Conservation (phyloP, 2,329 filamentous ascomycete species). For the Tolypocladium guangdongense region DNA sequence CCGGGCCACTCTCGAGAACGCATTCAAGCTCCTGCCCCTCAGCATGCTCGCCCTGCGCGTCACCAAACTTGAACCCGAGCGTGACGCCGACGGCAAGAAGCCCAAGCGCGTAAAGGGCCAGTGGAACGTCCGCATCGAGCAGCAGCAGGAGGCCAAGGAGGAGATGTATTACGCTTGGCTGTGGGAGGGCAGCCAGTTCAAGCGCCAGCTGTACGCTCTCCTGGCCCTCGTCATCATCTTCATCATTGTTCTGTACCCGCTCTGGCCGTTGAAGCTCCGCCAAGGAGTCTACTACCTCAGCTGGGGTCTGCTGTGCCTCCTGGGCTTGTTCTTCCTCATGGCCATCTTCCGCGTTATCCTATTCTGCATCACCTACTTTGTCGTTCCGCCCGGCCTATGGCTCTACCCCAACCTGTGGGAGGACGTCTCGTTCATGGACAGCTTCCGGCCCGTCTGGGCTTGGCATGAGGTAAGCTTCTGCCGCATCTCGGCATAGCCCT, state of each 20-base stretch:
- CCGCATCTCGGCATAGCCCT: no score
- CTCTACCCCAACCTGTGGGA: conserved; percentile 97
- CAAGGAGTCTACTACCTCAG: conserved; percentile 95
- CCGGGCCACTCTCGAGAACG: conserved; percentile 79
- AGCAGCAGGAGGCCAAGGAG: conserved; percentile 80
- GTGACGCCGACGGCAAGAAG: conserved; percentile 53
- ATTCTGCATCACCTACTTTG: conserved; percentile 87
- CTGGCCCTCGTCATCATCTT: conserved; percentile 79
- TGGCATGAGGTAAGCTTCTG: conserved; percentile 76
- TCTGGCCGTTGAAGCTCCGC: conserved; percentile 87
- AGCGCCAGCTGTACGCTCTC: conserved; percentile 81
- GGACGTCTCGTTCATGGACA: conserved; percentile 96
- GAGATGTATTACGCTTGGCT: conserved; percentile 96
- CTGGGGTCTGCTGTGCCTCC: conserved; percentile 81
- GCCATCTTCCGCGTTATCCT: conserved; percentile 92
- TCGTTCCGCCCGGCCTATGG: conserved; percentile 81
- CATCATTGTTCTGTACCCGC: conserved; percentile 82
- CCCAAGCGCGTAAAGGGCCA: conserved; percentile 88
- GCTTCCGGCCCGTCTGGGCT: conserved; percentile 90
- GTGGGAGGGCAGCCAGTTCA: conserved; percentile 88
- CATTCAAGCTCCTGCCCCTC: conserved; percentile 88
- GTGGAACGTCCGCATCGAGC: conserved; percentile 92
- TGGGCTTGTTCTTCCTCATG: conserved; percentile 95
- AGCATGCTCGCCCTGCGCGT: conserved; percentile 91
- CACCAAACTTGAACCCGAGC: conserved; percentile 59